Conservation (phyloP, 495 filamentous ascomycete species). For the Talaromyces trachyspermus region DNA sequence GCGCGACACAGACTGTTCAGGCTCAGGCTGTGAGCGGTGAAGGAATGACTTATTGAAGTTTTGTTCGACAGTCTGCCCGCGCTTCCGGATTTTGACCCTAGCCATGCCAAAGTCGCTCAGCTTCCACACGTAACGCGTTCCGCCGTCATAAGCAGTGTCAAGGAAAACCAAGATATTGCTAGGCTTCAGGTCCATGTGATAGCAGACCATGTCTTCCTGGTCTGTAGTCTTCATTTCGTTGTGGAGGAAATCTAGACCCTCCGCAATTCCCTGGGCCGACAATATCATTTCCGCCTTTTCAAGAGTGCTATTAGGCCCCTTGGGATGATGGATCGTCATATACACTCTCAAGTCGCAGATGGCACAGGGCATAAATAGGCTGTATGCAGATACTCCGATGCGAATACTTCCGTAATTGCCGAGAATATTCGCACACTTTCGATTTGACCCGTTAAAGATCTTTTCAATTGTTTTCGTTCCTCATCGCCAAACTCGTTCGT, state of each 20-base stretch:
- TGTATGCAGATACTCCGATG: conserved; percentile 20
- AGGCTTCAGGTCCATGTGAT: conserved; percentile 34
- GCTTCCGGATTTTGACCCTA: conserved; percentile 18
- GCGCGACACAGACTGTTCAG: conserved; percentile 13
- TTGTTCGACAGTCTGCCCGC: conserved; percentile 10
- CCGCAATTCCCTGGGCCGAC: conserved; percentile 22
- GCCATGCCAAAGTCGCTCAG: conserved; percentile 35
- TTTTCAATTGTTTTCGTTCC: conserved; percentile 24
- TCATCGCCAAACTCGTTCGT: conserved; percentile 4
- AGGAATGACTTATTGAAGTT: conserved; percentile 5
- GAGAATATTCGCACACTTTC: conserved; percentile 22
- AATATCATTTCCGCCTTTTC: conserved; percentile 20
- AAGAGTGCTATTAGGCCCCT: not conserved
- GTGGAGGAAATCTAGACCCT: conserved; percentile 28
- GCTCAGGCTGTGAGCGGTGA: not conserved
- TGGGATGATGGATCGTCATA: conserved; percentile 17
- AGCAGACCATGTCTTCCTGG: conserved; percentile 22
- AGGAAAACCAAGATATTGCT: conserved; percentile 28
- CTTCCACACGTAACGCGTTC: conserved; percentile 21
- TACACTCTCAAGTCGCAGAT: conserved; percentile 24
- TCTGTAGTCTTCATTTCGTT: conserved; percentile 19
- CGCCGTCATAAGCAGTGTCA: conserved; percentile 11
- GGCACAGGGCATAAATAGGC: conserved; percentile 31
- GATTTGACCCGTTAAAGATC: conserved; percentile 17
- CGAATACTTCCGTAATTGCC: conserved; percentile 25